phyloP scores from a whole-genome alignment of 495 filamentous ascomycete species.

The Parathielavia hyrcaniae region DNA sequence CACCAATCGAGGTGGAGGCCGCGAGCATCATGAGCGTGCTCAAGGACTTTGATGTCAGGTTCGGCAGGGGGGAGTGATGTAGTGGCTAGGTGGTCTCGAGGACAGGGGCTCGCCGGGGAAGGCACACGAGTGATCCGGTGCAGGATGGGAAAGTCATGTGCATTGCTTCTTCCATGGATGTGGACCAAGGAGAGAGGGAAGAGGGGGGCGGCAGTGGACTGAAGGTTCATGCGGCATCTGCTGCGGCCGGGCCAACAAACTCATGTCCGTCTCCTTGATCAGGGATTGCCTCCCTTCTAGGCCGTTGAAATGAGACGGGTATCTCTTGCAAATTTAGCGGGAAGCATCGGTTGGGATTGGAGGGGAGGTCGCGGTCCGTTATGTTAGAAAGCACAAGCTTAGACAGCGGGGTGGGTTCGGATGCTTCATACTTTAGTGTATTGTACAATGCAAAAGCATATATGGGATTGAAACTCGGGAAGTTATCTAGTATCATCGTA shows the following conservation, averaged over 20 bases:
- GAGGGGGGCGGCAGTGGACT: constrained; percentile 1
- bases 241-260: constrained; percentile 25
- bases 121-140: constrained; percentile 13
- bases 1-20: constrained; percentile 73
- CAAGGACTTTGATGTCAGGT: constrained; percentile 74
- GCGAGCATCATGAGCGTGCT: constrained; percentile 82
- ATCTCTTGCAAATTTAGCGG: constrained; percentile 20
- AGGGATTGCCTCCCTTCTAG: neutral
- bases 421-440: neutral
- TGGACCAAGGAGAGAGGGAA: neutral
- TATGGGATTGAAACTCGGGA: neutral
- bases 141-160: constrained; percentile 26
- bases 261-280: neutral
- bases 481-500: no score
- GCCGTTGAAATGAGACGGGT: constrained; percentile 10
- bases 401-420: constrained; percentile 1
- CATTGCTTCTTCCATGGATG: neutral
- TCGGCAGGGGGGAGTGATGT: constrained; percentile 45
- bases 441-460: neutral
- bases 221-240: constrained; percentile 28
- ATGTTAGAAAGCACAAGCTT: neutral
- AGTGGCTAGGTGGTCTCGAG: neutral
- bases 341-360: constrained; percentile 13
- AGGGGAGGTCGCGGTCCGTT: neutral
- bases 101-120: constrained; percentile 10